A percentile compares a stretch with the other conserved stretches of the same genome.
Evolutionary conservation across 805 yeast species (phyloP).

Genomic region (Sungouiella blattae): DNA sequence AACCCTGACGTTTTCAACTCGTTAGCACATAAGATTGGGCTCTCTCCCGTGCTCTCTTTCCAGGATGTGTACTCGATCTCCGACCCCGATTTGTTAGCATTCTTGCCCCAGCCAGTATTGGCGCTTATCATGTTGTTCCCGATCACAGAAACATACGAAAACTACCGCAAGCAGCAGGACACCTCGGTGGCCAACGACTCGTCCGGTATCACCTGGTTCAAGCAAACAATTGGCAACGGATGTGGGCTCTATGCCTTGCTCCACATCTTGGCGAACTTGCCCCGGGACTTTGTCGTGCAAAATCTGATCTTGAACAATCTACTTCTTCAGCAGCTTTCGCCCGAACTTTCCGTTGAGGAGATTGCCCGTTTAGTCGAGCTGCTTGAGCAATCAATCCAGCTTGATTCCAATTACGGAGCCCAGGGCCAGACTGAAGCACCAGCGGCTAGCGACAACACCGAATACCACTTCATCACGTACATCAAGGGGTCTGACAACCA

Average conservation of each 20-base stretch:
- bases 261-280: constrained; percentile 52
- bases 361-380: constrained; percentile 43
- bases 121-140: constrained; percentile 85
- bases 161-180: constrained; percentile 43
- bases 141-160: constrained; percentile 59
- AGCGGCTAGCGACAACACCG: constrained; percentile 44
- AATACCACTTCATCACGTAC: constrained; percentile 77
- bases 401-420: constrained; percentile 43
- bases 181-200: constrained; percentile 23
- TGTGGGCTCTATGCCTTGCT: constrained; percentile 90
- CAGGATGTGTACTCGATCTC: constrained; percentile 82
- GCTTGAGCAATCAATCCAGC: constrained; percentile 38
- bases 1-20: constrained; percentile 80
- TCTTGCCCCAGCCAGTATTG: constrained; percentile 76
- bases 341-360: constrained; percentile 25
- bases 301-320: constrained; percentile 29
- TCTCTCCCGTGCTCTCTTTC: constrained; percentile 57
- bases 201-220: constrained; percentile 63
- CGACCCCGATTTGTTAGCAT: constrained; percentile 75
- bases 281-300: constrained; percentile 41
- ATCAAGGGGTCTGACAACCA: constrained; percentile 53
- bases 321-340: constrained; percentile 21
- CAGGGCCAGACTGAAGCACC: constrained; percentile 72
- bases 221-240: constrained; percentile 81
- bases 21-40: constrained; percentile 66